A percentile compares a stretch with the other conserved stretches of the same genome.
These are phyloP conservation scores for Pseudogymnoascus sp. DNA, from an alignment of 2,329 filamentous ascomycete species.

Conservation along the genomic window DNA sequence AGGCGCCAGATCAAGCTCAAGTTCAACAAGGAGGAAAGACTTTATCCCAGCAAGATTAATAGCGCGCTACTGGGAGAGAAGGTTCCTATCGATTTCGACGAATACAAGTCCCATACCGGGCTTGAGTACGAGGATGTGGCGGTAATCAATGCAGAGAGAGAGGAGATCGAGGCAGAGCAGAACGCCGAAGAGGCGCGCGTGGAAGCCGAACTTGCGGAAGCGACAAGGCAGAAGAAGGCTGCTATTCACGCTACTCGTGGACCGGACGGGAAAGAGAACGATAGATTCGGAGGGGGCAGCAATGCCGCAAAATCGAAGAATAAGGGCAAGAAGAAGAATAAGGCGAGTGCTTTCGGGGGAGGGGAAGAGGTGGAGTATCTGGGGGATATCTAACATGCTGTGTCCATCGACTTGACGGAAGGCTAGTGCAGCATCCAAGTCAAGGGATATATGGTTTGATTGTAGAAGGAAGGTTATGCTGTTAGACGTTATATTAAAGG, in stretches of 20 bases:
- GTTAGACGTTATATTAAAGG: neutral
- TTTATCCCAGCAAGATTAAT: slow-evolving; percentile 56
- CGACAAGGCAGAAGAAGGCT: slow-evolving; percentile 24
- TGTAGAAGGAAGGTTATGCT: neutral
- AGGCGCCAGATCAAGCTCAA: slow-evolving; percentile 73
- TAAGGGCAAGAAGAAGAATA: slow-evolving; percentile 19
- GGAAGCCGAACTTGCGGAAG: slow-evolving; percentile 33
- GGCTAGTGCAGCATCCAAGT: slow-evolving; percentile 15
- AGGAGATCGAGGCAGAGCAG: slow-evolving; percentile 36
- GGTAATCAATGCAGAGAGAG: slow-evolving; percentile 47
- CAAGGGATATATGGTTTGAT: neutral
- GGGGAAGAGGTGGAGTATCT: slow-evolving; percentile 12
- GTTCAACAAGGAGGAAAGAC: slow-evolving; percentile 70
- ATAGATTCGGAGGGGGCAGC: slow-evolving; percentile 9
- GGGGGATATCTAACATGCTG: slow-evolving; percentile 1
- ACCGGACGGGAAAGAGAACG: neutral
- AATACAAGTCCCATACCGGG: slow-evolving; percentile 49
- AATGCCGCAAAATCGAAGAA: slow-evolving; percentile 14
- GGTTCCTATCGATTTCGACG: slow-evolving; percentile 52
- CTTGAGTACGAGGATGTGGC: slow-evolving; percentile 48
- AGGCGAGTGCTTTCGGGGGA: slow-evolving; percentile 1
- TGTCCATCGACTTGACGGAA: slow-evolving; percentile 10
- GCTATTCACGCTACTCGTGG: slow-evolving; percentile 17
- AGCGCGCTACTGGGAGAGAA: slow-evolving; percentile 55
- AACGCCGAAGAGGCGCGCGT: slow-evolving; percentile 39